phyloP scores from a whole-genome alignment of 164 flowering plant genomes.

The Paratinospora sagittata region DNA sequence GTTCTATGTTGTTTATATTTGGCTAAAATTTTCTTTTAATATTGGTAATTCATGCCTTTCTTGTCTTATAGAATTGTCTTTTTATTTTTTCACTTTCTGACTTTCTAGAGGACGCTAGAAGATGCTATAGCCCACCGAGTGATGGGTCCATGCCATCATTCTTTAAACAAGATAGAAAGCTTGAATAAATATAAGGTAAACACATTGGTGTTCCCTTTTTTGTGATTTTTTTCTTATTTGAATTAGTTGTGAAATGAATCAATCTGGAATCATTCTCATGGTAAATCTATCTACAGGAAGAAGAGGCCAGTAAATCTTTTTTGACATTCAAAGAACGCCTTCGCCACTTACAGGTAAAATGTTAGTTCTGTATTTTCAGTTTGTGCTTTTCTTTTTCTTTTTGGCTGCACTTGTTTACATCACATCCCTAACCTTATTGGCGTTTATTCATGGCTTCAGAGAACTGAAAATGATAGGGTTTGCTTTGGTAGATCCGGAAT shows the following conservation, averaged over 20 bases:
- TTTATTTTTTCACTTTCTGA: slow-evolving; percentile 3
- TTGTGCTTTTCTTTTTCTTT: neutral
- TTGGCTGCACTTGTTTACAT: slow-evolving; percentile 2
- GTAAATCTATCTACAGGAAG: slow-evolving; percentile 32
- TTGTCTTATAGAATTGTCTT: neutral
- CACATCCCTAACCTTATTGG: slow-evolving; percentile 11
- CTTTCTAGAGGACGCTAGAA: slow-evolving; percentile 41
- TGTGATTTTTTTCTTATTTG: slow-evolving; percentile 1
- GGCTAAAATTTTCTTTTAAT: too few species aligned
- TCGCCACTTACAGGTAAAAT: slow-evolving; percentile 60
- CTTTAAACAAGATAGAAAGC: slow-evolving; percentile 40
- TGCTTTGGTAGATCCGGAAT: slow-evolving; percentile 94
- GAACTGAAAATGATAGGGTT: slow-evolving; percentile 68
- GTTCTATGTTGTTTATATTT: too few species aligned
- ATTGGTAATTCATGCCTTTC: too few species aligned
- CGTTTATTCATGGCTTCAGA: slow-evolving; percentile 35
- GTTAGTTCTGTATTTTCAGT: neutral
- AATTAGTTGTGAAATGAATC: neutral
- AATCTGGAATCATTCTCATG: too few species aligned
- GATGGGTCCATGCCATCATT: slow-evolving; percentile 56
- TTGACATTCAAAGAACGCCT: slow-evolving; percentile 79
- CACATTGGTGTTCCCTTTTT: slow-evolving; percentile 6
- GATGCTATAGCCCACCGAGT: slow-evolving; percentile 61
- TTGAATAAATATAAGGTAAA: slow-evolving; percentile 54
- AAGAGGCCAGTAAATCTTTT: slow-evolving; percentile 48